A percentile compares a stretch with the other conserved stretches of the same genome.
Conservation (phyloP, 2,329 filamentous ascomycete species). For the Lachnum nothofagi region DNA sequence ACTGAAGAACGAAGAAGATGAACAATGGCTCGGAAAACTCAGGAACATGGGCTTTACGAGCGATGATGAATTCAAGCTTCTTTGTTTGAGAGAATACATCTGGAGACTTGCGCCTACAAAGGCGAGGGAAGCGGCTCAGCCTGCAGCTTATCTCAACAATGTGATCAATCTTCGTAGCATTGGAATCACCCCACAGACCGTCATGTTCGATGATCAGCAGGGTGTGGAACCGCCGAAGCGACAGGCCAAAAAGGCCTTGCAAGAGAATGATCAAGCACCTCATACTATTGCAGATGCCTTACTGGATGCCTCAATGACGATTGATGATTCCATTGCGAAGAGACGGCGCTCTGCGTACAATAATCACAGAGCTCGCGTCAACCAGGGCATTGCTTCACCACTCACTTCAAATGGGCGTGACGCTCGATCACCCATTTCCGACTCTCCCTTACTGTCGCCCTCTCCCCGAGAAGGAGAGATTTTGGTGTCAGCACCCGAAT, state of each 20-base stretch:
- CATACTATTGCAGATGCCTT: constrained; percentile 88
- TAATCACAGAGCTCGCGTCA: constrained; percentile 44
- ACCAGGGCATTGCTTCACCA: constrained; percentile 18
- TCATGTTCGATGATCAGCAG: constrained; percentile 80
- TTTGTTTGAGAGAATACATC: constrained; percentile 83
- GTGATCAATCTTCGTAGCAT: constrained; percentile 72
- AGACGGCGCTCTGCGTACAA: constrained; percentile 49
- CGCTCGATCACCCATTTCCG: constrained; percentile 19
- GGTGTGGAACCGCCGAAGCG: constrained; percentile 42
- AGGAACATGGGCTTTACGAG: constrained; percentile 73
- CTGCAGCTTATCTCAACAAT: constrained; percentile 51
- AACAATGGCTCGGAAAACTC: constrained; percentile 82
- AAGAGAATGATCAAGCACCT: constrained; percentile 32
- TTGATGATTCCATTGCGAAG: constrained; percentile 61
- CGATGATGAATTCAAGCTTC: constrained; percentile 85
- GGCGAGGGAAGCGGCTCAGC: constrained; percentile 20
- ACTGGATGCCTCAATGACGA: constrained; percentile 84
- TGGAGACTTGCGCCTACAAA: constrained; percentile 77
- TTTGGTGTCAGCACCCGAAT: constrained; percentile 9
- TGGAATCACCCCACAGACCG: constrained; percentile 76
- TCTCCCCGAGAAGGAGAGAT: constrained; percentile 22
- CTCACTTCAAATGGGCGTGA: constrained; percentile 16
- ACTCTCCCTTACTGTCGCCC: constrained; percentile 18
- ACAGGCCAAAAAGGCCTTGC: constrained; percentile 33
- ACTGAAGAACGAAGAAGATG: constrained; percentile 82